Base-by-base conservation (phyloP, 2,329 filamentous ascomycete genomes). In the Aspergillus arachidicola region DNA sequence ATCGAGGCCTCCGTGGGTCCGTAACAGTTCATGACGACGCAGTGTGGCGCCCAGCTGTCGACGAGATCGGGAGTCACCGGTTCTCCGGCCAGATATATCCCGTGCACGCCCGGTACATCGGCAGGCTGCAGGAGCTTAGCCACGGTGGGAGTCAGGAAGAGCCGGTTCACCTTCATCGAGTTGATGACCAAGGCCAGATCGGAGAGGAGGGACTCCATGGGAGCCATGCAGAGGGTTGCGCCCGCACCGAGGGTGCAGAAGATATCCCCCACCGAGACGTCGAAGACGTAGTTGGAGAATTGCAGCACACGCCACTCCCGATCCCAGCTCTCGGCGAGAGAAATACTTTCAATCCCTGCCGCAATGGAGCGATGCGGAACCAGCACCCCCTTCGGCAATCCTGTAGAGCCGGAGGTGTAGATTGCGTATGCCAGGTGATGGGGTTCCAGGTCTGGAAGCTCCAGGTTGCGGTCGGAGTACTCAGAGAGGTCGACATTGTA, bases 1-100 rank as follows among this genome's bases (percentile, higher is more conserved):
- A 68, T 60, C 4, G 68, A 59, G 7, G 67, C 62, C 58, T 70
- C 68, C 5, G 68, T 68, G 26, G 65, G 65, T 19, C 34, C 34
- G 21, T 69, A 69, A 10, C 56, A 63, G 43, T 67, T 69, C 19
- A 61, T 36, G 3, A 68, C 55, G 7, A 32, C 41, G 23, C 58
- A 46, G 7, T 60, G 50, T 21, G 62, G 32, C 12, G 59, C 63
- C 64, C 62, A 68, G 11, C 45, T 50, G 7, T 60, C 45, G 26
- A 60, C 60, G 32, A 65, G 51, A 38, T 67, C 60, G 0, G 54
- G 61, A 7, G 66, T 67, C 19, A 68, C 30, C 11, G 61, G 61
- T 56, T 68, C 66, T 21, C 66, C 66, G 23, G 59, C 57, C 1
- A 66, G 41, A 6, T 61, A 53, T 28, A 68, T 28, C 12, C 53